Base-by-base conservation (phyloP, 192 early-diverging fungal genomes). In the Podila clonocystis region DNA sequence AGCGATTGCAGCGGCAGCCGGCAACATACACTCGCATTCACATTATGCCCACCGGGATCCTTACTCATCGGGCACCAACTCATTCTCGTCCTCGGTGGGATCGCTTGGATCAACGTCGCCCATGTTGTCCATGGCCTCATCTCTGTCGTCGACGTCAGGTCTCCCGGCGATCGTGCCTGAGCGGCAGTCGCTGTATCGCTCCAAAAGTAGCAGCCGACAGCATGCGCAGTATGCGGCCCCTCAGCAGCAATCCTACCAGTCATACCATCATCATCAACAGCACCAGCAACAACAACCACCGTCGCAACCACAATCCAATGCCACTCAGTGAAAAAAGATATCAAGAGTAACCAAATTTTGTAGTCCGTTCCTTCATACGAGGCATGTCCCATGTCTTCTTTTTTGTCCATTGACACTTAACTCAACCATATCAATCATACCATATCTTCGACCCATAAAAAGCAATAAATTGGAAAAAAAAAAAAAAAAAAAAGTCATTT, bases 81-180 rank as follows among this genome's bases (percentile, higher is more conserved):
- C 77, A 6, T 80, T 73, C 30, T 80, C 77, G 4, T 80, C 77
- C 5, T 73, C 70, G 0, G 66, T 80, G 4, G 77, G 77, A 12
- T 80, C 77, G 0, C 58, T 80, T 19, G 77, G 70, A 0, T 80
- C 77, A 7, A 80, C 77, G 0, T 80, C 77, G 15, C 77, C 77
- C 8, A 80, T 80, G 77, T 52, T 80, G 62, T 73, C 77, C 1
- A 73, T 80, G 77, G 33, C 77, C 20, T 80, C 77, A 1, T 80
- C 77, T 0, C 34, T 80, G n/a, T 80, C 77, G 5, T 80, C 77
- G 5, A 60, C 77, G 22, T 72, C 77, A 31, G 77, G 76, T 20
- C 41, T 80, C 20, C 77, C 77, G 1, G 70, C 77, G 20, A 80
- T 80, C 57, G 77, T 80, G 0, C 77, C 77, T 28, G 77, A 80